Evolutionary conservation across 129 eudicot genomes (phyloP).

Genomic region (Deinandra increscens): DNA sequence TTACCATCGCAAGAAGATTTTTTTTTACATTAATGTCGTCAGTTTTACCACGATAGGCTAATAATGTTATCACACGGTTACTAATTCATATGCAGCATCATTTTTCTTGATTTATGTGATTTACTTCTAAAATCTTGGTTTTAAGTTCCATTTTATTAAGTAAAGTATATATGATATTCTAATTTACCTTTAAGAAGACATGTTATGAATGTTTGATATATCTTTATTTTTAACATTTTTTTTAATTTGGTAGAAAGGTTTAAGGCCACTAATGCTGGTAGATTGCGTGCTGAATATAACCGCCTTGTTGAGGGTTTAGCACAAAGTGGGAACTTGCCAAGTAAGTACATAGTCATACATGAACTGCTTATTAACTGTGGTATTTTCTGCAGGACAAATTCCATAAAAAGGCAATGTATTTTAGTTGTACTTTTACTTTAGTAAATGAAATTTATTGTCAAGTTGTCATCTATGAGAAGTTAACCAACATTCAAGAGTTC

Average conservation of each 20-base stretch:
- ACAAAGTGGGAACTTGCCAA: constrained; percentile 75
- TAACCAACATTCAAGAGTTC: not conserved
- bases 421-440: not conserved
- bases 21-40: not conserved
- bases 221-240: constrained; percentile 39
- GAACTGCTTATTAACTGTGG: not conserved
- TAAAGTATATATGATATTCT: not conserved
- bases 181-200: not conserved
- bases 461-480: not conserved
- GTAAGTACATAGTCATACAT: constrained; percentile 42
- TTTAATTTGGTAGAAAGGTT: constrained; percentile 91
- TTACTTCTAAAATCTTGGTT: constrained; percentile 7
- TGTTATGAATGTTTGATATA: constrained; percentile 4
- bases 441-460: not conserved
- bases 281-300: constrained; percentile 88
- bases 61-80: not conserved
- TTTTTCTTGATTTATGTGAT: not conserved
- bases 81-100: not conserved
- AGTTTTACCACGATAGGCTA: not conserved
- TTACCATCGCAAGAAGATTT: not conserved
- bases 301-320: constrained; percentile 96
- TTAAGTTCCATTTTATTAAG: not conserved
- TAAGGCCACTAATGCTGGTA: constrained; percentile 92
- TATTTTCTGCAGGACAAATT: not conserved
- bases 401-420: not conserved